Evolutionary conservation across 495 filamentous ascomycete species (phyloP), one percentile per base, ranked within the genome.

Genomic region (Hypoxylon lienhwacheense): DNA sequence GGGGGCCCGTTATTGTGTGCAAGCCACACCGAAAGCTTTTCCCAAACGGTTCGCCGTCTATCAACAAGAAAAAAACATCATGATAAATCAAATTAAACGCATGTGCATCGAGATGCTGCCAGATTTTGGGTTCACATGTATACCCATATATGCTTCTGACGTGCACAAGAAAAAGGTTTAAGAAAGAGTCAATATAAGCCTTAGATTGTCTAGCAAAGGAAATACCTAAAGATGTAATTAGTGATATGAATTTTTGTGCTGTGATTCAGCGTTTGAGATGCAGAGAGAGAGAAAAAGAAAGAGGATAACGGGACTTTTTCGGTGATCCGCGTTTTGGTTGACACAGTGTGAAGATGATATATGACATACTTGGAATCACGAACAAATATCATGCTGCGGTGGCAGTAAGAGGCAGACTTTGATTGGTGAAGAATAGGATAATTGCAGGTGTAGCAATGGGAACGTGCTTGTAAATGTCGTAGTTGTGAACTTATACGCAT

Each of bases 21-120:
- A 52, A 53, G 41, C 47, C 42, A 52, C 55, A 25, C 55, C 55
- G 47, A 59, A 47, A 53, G 33, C 48, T 31, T 53, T 53, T 48
- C 19, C 28, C 48, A 15, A 21, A 43, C 20, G 17, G 39, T 41
- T 60, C 49, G 40, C 45, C 56, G 49, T 50, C 45, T 37, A 22
- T 17, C 26, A 55, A 55, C 48, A 59, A 12, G 29, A 47, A 31
- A 22, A 47, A 47, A 26, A 45, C 24, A 33, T 42, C n/a, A 35
- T 29, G 29, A 12, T 8, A 12, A 37, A 47, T 47, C 49, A 39
- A 47, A 20, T 43, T 49, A 52, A 52, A 47, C 42, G 47, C 43
- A 42, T 31, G 6, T 21, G 22, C 22, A 45, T 42, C 47, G 22
- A 53, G 36, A 47, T 51, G 6, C 32, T 26, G 22, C 34, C 20